Conservation (phyloP, 2,329 filamentous ascomycete genomes). For the Colletotrichum falcatum region DNA sequence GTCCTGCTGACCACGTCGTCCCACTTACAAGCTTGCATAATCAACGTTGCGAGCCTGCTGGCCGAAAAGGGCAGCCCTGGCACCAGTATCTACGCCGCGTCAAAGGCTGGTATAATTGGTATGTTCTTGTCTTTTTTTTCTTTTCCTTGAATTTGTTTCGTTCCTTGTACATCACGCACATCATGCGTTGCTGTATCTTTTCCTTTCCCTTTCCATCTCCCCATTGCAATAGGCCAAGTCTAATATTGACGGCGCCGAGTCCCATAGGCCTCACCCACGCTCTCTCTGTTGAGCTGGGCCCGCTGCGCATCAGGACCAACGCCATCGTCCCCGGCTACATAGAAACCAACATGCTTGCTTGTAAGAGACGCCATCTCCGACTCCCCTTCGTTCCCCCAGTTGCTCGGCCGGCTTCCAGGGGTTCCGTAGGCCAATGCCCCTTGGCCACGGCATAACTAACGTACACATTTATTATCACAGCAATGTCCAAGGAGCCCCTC, state of each 20-base stretch:
- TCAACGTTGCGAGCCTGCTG: slow-evolving; percentile 85
- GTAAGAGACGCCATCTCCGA: slow-evolving; percentile 58
- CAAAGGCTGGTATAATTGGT: slow-evolving; percentile 84
- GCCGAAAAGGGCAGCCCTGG: slow-evolving; percentile 77
- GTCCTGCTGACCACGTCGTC: slow-evolving; percentile 28
- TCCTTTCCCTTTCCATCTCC: slow-evolving; percentile 11
- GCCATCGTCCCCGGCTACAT: slow-evolving; percentile 87
- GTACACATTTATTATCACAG: slow-evolving; percentile 49
- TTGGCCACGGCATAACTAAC: slow-evolving; percentile 49
- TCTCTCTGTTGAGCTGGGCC: slow-evolving; percentile 71
- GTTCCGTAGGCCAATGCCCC: not conserved
- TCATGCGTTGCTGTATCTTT: slow-evolving; percentile 2
- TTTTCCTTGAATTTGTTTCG: not conserved
- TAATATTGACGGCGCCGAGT: slow-evolving; percentile 17
- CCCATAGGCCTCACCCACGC: slow-evolving; percentile 74
- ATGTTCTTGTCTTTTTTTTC: slow-evolving; percentile 45
- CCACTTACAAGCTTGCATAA: slow-evolving; percentile 70
- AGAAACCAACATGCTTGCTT: slow-evolving; percentile 80
- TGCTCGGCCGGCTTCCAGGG: slow-evolving; percentile 18
- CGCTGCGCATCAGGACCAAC: slow-evolving; percentile 78
- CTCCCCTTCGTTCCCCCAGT: not conserved
- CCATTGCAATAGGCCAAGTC: slow-evolving; percentile 16
- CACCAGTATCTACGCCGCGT: slow-evolving; percentile 79
- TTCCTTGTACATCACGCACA: slow-evolving; percentile 24
- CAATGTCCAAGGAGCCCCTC: slow-evolving; percentile 46